Evolutionary conservation across 495 filamentous ascomycete genomes (phyloP), one percentile per base, ranked within the genome.

Genomic region (Cairneyella variabilis): DNA sequence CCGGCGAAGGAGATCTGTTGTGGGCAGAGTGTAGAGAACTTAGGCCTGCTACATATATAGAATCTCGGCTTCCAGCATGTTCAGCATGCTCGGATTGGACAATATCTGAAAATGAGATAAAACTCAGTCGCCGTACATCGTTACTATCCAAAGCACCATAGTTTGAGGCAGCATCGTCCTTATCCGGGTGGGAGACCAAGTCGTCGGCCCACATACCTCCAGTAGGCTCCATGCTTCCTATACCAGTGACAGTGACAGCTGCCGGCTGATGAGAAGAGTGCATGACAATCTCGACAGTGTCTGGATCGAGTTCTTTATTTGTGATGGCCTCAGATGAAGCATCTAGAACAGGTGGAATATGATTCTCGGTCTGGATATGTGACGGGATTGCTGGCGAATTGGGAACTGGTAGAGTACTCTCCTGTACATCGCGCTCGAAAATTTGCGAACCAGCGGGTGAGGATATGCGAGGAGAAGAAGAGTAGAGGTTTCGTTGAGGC

Each of bases 31-130:
- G 61, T 27, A 78, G 62, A 32, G 72, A 77, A 53, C 76, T 83
- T 40, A 80, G 54, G 36, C 79, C 76, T 18, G 78, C 70, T 11
- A 81, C 67, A 64, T 86, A 79, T 46, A 83, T 74, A 34, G 77
- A 77, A 49, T 88, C 83, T 63, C 83, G 73, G 48, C 72, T 76
- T 26, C 73, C 75, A 17, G 68, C 64, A 41, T 78, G 76, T 36
- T 76, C 83, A 3, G 75, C 73, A 62, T 95, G 90, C 64, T 96
- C 91, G 21, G 86, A 79, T 65, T 93, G 89, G n/a, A 96, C 89
- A 10, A 96, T 88, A 62, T 96, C 91, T 25, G 91, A 90, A 64
- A 96, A 96, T 14, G 88, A 92, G 65, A 96, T 95, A 71, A 96
- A 96, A 67, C 83, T 89, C 44, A 96, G 71, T 11, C 91, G 80